These are phyloP conservation scores for Cyclotella distinguenda DNA, from an alignment of 108 stramenopile species.

Conservation along the genomic window DNA sequence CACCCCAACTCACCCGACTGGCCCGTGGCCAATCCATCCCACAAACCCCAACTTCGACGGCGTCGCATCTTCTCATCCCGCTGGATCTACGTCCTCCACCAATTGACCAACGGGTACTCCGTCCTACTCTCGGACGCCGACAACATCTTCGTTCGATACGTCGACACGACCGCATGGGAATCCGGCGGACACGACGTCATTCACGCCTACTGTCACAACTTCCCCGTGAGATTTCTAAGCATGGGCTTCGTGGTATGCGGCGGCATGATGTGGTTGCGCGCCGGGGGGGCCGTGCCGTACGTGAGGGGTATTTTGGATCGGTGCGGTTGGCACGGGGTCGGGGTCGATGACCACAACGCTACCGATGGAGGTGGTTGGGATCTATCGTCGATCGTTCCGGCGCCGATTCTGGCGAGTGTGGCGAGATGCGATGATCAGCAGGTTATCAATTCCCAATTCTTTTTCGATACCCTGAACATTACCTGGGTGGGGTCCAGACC, in stretches of 20 bases:
- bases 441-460: constrained; percentile 33
- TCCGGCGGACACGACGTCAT: constrained; percentile 10
- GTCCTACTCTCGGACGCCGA: constrained; percentile 22
- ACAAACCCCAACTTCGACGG: neutral
- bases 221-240: constrained; percentile 19
- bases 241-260: constrained; percentile 31
- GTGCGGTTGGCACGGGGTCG: constrained; percentile 6
- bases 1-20: constrained; percentile 10
- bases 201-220: constrained; percentile 18
- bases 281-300: constrained; percentile 5
- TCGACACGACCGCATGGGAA: constrained; percentile 7
- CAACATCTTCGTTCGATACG: constrained; percentile 26
- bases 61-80: constrained; percentile 11
- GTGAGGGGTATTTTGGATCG: constrained; percentile 22
- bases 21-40: constrained; percentile 7
- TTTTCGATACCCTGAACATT: constrained; percentile 17
- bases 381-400: neutral
- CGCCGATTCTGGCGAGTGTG: neutral
- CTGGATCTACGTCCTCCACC: constrained; percentile 13
- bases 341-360: neutral
- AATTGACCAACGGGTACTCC: constrained; percentile 9
- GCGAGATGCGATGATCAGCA: constrained; percentile 31
- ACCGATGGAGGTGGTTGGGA: neutral
- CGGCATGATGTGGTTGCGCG: constrained; percentile 29
- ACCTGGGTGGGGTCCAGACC: constrained; percentile 1